Evolutionary conservation across 495 filamentous ascomycete species (phyloP), one percentile per base, ranked within the genome.

Genomic region (Articulospora tetracladia): DNA sequence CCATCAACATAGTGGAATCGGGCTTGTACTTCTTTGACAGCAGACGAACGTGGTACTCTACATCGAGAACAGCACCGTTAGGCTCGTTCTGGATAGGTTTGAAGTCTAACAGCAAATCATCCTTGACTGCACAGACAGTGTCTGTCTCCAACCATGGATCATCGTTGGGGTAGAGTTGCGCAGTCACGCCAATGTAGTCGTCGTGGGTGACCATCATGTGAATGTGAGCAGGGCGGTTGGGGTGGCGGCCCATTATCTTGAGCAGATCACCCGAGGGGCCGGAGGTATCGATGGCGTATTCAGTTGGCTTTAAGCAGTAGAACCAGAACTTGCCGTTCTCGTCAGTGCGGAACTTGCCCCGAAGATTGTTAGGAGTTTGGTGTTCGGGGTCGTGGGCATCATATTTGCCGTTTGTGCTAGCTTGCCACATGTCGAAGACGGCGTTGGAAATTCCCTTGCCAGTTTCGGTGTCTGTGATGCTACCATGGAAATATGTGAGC

Each of bases 381-480:
- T 82, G 79, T 32, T 84, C 79, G 25, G 88, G 88, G 73, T 92
- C 90, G 76, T 91, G 87, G 84, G 90, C 89, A 72, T 93, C 90
- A 82, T 93, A 93, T 70, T 87, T 85, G 70, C 88, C 89, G 78
- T 92, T 93, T 73, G 88, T 77, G 19, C 82, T 86, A 34, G 89
- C 88, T 70, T 93, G 89, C 90, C 90, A 93, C 80, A 92, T 88
- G 70, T 93, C 90, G 70, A 93, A 83, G 56, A 90, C 86, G 68
- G 88, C 89, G 68, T 73, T 60, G 81, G 84, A 75, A 79, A 77
- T 70, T 84, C 84, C 32, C 86, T 89, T 54, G 81, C 78, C 68
- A 89, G 82, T 76, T 89, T 88, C 61, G 69, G 78, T 67, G 91
- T 80, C 60, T 79, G 73, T 63, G 1, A 88, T 78, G 0, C 60